phyloP scores from a whole-genome alignment of 2,329 filamentous ascomycete species.

The Ophiocordyceps camponoti-saundersi region DNA sequence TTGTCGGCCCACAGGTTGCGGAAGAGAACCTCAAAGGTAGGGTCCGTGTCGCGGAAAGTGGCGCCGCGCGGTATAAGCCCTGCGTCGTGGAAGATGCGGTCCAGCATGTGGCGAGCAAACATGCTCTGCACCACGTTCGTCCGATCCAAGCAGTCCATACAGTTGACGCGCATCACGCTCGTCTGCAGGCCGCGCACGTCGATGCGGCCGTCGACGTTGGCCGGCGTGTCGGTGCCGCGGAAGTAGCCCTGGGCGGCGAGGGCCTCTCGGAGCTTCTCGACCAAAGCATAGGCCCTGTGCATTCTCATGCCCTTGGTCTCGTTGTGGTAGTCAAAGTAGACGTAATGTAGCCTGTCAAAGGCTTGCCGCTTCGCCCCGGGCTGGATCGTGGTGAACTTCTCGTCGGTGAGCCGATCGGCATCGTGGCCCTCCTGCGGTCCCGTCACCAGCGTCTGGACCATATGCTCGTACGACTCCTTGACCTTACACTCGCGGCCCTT shows the following conservation, averaged over 20 bases:
- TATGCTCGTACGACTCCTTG: conserved; percentile 85
- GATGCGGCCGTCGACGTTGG: conserved; percentile 48
- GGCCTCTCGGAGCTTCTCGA: conserved; percentile 65
- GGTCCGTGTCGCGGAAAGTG: conserved; percentile 59
- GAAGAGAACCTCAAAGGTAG: conserved; percentile 76
- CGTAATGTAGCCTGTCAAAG: conserved; percentile 78
- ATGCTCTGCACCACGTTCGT: conserved; percentile 98
- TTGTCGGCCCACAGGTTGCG: conserved; percentile 98
- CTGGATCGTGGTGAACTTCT: conserved; percentile 72
- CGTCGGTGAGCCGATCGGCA: conserved; percentile 47
- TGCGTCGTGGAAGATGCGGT: conserved; percentile 72
- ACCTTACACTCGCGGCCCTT: conserved; percentile 79
- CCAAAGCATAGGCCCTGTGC: conserved; percentile 74
- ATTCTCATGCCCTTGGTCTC: conserved; percentile 92
- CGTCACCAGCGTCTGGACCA: conserved; percentile 61
- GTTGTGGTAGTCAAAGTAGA: conserved; percentile 97
- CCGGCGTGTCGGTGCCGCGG: conserved; percentile 74
- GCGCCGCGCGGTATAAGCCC: conserved; percentile 64
- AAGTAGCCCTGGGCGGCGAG: conserved; percentile 78
- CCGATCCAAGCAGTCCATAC: conserved; percentile 96
- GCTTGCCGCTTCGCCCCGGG: conserved; percentile 37
- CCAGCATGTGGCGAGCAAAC: conserved; percentile 77
- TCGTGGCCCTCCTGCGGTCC: conserved; percentile 49
- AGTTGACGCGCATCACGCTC: conserved; percentile 90
- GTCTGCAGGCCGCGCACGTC: conserved; percentile 71